These are phyloP conservation scores for Penicillium sumatraense DNA, from an alignment of 2,329 filamentous ascomycete species.

Conservation along the genomic window DNA sequence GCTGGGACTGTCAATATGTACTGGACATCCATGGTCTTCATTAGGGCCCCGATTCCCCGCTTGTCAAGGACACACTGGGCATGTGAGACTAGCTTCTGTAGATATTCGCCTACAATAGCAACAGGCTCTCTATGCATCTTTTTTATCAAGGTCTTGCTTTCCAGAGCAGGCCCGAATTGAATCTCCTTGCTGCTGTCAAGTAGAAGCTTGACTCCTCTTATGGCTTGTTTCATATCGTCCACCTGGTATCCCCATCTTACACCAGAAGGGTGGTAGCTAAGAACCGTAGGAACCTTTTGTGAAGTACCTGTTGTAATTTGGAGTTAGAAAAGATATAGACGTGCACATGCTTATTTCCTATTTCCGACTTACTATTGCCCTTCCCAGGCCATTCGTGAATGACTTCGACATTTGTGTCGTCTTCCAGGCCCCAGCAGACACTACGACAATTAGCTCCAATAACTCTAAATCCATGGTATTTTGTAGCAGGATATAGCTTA, in stretches of 20 bases:
- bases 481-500: neutral
- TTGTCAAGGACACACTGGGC: conserved; percentile 4
- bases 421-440: neutral
- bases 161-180: conserved; percentile 11
- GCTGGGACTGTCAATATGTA: conserved; percentile 38
- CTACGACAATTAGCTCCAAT: neutral
- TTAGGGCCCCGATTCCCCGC: conserved; percentile 10
- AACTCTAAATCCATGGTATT: neutral
- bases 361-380: neutral
- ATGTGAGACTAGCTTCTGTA: conserved; percentile 10
- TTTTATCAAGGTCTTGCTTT: neutral
- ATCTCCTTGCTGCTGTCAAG: conserved; percentile 8
- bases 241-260: conserved; percentile 32
- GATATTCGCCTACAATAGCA: conserved; percentile 14
- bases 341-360: too few relatives aligned
- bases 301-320: neutral
- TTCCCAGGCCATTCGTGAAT: conserved; percentile 1
- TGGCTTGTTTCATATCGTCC: conserved; percentile 25
- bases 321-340: conserved; percentile 11
- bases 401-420: neutral
- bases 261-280: conserved; percentile 10
- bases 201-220: conserved; percentile 29
- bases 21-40: conserved; percentile 21
- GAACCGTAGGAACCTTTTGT: conserved; percentile 26
- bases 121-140: conserved; percentile 1